Percentiles rank a stretch among this genome's conserved stretches.
Evolutionary conservation across 768 basidiomycete genomes (phyloP).

Genomic region (Cytidiella melzeri): DNA sequence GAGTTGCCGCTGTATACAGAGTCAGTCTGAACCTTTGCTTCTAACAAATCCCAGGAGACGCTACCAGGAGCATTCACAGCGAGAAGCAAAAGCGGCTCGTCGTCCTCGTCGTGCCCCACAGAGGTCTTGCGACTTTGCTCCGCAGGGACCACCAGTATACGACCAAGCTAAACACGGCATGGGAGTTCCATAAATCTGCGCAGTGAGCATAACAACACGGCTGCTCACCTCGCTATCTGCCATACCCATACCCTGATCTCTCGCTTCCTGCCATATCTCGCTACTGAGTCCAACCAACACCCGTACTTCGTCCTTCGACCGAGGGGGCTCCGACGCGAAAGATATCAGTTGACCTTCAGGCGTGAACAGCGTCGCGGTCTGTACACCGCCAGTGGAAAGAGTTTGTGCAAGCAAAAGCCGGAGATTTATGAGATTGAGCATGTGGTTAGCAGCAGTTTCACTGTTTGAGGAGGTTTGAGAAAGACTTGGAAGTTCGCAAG

Average conservation of each 20-base stretch:
- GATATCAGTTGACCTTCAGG: slow-evolving; percentile 72
- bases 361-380: slow-evolving; percentile 67
- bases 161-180: slow-evolving; percentile 69
- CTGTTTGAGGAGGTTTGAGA: too few relatives aligned
- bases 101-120: slow-evolving; percentile 20
- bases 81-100: slow-evolving; percentile 61
- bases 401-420: slow-evolving; percentile 61
- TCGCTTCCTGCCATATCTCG: slow-evolving; percentile 76
- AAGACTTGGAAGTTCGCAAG: too few relatives aligned
- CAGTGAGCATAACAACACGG: neutral
- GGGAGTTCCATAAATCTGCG: neutral
- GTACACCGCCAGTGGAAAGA: slow-evolving; percentile 52
- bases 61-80: slow-evolving; percentile 56
- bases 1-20: neutral
- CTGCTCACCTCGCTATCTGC: slow-evolving; percentile 70
- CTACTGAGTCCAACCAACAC: slow-evolving; percentile 66
- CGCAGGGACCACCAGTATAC: slow-evolving; percentile 64
- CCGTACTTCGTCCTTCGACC: slow-evolving; percentile 68
- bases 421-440: slow-evolving; percentile 67
- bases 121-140: slow-evolving; percentile 26
- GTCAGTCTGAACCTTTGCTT: slow-evolving; percentile 47
- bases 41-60: slow-evolving; percentile 63
- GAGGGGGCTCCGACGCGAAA: slow-evolving; percentile 46
- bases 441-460: too few relatives aligned
- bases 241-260: slow-evolving; percentile 59